Conservation (phyloP, 202 grass and related monocot genomes). For the Zizania palustris region DNA sequence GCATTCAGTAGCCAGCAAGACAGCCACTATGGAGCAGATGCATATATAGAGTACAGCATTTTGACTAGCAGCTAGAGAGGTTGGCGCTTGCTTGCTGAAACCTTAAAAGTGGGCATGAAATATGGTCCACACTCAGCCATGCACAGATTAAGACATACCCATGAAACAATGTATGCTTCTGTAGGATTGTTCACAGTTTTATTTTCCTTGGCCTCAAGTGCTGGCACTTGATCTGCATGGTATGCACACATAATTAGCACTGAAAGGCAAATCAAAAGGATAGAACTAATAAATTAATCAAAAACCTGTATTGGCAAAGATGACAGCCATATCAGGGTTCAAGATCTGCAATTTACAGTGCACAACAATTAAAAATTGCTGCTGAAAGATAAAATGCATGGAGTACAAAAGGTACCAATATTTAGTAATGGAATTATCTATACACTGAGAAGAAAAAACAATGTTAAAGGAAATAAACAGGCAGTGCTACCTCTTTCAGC, state of each 20-base stretch:
- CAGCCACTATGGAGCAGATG: conserved; percentile 3
- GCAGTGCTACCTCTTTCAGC: conserved; percentile 69
- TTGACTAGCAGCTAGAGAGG: neutral
- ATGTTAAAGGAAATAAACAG: neutral
- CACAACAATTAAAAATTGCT: conserved; percentile 10
- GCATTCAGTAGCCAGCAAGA: neutral
- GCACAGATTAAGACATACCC: conserved; percentile 52
- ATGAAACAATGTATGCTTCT: conserved; percentile 78
- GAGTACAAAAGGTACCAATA: neutral
- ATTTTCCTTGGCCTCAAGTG: conserved; percentile 68
- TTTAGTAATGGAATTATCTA: conserved; percentile 20
- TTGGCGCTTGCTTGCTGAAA: conserved; percentile 14
- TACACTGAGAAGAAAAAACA: conserved; percentile 15
- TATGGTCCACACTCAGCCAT: conserved; percentile 9
- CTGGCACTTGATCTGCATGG: conserved; percentile 73
- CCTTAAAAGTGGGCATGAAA: neutral
- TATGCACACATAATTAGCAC: conserved; percentile 34
- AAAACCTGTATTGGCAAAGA: conserved; percentile 85
- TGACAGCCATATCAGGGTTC: conserved; percentile 65
- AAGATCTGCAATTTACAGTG: conserved; percentile 69
- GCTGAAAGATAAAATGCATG: conserved; percentile 16
- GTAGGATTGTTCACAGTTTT: conserved; percentile 72
- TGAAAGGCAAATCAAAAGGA: conserved; percentile 13
- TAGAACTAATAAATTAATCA: neutral
- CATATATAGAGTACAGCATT: neutral